These are phyloP conservation scores for Solanum clarkiae DNA, from an alignment of 257 asterid species.

Conservation along the genomic window DNA sequence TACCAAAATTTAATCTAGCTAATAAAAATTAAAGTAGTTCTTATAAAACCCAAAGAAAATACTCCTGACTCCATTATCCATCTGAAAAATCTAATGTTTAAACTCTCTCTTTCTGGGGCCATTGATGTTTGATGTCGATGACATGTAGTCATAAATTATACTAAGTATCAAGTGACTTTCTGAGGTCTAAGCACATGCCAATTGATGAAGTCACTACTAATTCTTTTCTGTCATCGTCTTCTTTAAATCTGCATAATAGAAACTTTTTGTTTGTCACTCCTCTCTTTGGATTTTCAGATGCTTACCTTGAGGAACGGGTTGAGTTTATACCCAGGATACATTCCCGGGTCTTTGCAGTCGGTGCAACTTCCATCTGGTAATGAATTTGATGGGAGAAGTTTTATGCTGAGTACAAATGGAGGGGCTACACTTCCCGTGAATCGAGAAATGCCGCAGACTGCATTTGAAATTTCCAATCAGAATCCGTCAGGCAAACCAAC, in stretches of 20 bases:
- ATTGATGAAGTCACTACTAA: neutral
- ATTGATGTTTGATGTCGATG: neutral
- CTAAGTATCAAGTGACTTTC: neutral
- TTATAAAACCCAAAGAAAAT: neutral
- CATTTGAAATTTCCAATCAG: slow-evolving; percentile 25
- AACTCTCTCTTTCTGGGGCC: neutral
- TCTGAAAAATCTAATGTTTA: neutral
- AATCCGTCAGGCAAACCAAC: slow-evolving; percentile 31
- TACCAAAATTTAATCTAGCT: neutral
- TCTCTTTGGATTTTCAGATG: slow-evolving; percentile 42
- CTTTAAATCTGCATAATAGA: neutral
- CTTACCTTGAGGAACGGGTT: slow-evolving; percentile 83
- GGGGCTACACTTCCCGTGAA: slow-evolving; percentile 23
- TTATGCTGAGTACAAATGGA: slow-evolving; percentile 33
- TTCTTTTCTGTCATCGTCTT: neutral
- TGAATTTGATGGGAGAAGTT: slow-evolving; percentile 42
- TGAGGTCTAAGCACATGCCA: neutral
- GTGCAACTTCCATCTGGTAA: slow-evolving; percentile 28
- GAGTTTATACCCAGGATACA: slow-evolving; percentile 54
- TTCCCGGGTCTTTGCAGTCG: slow-evolving; percentile 49
- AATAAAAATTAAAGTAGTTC: neutral
- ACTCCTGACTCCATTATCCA: neutral
- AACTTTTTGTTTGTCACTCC: neutral
- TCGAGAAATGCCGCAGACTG: slow-evolving; percentile 32
- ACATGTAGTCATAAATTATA: neutral